These are phyloP conservation scores for Hypoxylon sp. DNA, from an alignment of 2,329 filamentous ascomycete genomes.

Conservation along the genomic window DNA sequence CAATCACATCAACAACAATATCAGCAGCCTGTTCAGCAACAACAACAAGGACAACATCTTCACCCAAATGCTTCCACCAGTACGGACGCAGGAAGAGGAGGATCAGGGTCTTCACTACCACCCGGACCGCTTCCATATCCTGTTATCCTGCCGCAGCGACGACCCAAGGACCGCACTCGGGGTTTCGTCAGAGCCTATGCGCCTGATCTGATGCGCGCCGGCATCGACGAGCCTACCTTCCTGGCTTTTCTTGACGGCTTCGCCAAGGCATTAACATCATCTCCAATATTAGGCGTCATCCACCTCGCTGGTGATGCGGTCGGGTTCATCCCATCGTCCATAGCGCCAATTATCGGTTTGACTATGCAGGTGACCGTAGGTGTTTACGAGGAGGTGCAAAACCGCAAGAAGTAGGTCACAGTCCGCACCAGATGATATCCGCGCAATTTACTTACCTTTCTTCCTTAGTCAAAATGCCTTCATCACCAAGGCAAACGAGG, in stretches of 20 bases:
- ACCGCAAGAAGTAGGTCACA: constrained; percentile 22
- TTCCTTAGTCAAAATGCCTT: constrained; percentile 33
- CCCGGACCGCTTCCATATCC: constrained; percentile 28
- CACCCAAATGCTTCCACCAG: too few relatives aligned
- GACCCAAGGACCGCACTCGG: constrained; percentile 35
- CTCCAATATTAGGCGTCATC: constrained; percentile 18
- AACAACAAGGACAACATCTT: too few relatives aligned
- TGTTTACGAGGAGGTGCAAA: constrained; percentile 20
- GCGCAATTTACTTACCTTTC: not conserved
- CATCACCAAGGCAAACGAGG: constrained; percentile 38
- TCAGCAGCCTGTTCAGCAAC: too few relatives aligned
- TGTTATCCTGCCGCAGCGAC: constrained; percentile 39
- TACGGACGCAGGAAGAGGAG: not conserved
- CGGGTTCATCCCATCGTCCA: constrained; percentile 14
- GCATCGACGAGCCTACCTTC: constrained; percentile 39
- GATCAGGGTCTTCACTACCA: not conserved
- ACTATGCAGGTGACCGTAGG: constrained; percentile 18
- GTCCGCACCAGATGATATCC: too few relatives aligned
- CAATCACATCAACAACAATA: too few relatives aligned
- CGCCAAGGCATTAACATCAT: constrained; percentile 22
- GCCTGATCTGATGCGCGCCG: constrained; percentile 34
- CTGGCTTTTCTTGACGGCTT: constrained; percentile 40
- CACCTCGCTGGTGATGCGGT: constrained; percentile 25
- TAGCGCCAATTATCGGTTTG: constrained; percentile 16
- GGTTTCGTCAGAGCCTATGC: constrained; percentile 43